A percentile compares a stretch with the other conserved stretches of the same genome.
phyloP scores from a whole-genome alignment of 1,284 basidiomycete genomes.

The Melampsora americana region DNA sequence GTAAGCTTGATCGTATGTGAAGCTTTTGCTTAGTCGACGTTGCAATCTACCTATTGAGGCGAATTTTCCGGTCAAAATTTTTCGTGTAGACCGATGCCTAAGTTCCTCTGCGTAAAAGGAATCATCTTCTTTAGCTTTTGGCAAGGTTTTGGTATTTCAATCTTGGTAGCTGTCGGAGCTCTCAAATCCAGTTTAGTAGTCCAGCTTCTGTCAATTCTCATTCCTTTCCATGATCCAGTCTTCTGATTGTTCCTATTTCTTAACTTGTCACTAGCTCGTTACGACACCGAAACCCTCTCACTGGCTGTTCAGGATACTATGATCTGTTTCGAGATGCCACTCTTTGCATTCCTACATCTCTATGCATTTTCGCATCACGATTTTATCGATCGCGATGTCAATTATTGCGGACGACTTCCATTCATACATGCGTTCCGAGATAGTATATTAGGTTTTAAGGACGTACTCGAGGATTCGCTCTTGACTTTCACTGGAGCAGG shows the following conservation, averaged over 20 bases:
- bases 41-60: background rate
- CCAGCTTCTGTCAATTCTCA: background rate
- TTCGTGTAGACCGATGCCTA: conserved; percentile 67
- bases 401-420: conserved; percentile 79
- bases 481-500: conserved; percentile 80
- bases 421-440: conserved; percentile 82
- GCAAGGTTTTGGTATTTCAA: conserved; percentile 83
- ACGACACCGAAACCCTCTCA: conserved; percentile 86
- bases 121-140: conserved; percentile 98
- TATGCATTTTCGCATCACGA: conserved; percentile 78
- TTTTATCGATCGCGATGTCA: conserved; percentile 67
- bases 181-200: conserved; percentile 62
- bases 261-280: conserved; percentile 52
- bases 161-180: conserved; percentile 75
- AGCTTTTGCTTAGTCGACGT: background rate
- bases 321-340: conserved; percentile 94
- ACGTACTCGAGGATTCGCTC: conserved; percentile 81
- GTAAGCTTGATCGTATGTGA: conserved; percentile 56
- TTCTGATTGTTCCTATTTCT: background rate
- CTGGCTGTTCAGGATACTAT: conserved; percentile 82
- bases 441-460: conserved; percentile 65
- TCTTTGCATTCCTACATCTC: conserved; percentile 90
- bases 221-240: conserved; percentile 42
- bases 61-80: background rate
- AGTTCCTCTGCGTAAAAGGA: conserved; percentile 96